phyloP scores from a whole-genome alignment of 139 green algal species.

The Auxenochlorella protothecoides region DNA sequence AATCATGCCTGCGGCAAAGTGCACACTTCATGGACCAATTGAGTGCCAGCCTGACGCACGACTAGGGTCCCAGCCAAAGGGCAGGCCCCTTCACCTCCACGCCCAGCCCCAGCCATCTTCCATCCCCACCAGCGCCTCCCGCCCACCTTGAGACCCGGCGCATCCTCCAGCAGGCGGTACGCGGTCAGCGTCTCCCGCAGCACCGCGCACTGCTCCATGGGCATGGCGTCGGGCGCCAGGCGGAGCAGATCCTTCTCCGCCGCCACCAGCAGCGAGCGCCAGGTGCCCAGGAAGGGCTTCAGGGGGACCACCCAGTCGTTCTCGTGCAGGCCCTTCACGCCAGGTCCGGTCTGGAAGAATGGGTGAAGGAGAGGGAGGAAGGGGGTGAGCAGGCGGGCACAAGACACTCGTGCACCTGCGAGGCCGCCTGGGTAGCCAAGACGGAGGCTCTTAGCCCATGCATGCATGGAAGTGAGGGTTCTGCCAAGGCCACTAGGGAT shows the following conservation, averaged over 20 bases:
- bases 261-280: constrained; percentile 53
- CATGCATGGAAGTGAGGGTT: too few species aligned
- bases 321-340: constrained; percentile 61
- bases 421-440: too few species aligned
- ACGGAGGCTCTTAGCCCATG: too few species aligned
- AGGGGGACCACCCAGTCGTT: constrained; percentile 72
- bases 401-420: too few species aligned
- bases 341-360: constrained; percentile 58
- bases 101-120: background rate
- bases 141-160: constrained; percentile 51
- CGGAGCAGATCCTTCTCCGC: constrained; percentile 58
- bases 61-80: too few species aligned
- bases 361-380: too few species aligned
- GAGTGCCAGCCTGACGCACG: too few species aligned
- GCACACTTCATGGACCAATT: too few species aligned
- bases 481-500: too few species aligned
- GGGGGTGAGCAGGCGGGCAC: too few species aligned
- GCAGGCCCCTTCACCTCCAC: background rate
- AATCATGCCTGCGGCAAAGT: too few species aligned
- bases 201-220: constrained; percentile 51
- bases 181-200: constrained; percentile 65
- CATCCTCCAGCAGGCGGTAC: constrained; percentile 75
- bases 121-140: background rate
- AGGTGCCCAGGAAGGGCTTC: constrained; percentile 57
- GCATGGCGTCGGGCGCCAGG: constrained; percentile 29